These are phyloP conservation scores for Ophiosphaerella korrae DNA, from an alignment of 2,329 filamentous ascomycete species.

Conservation along the genomic window DNA sequence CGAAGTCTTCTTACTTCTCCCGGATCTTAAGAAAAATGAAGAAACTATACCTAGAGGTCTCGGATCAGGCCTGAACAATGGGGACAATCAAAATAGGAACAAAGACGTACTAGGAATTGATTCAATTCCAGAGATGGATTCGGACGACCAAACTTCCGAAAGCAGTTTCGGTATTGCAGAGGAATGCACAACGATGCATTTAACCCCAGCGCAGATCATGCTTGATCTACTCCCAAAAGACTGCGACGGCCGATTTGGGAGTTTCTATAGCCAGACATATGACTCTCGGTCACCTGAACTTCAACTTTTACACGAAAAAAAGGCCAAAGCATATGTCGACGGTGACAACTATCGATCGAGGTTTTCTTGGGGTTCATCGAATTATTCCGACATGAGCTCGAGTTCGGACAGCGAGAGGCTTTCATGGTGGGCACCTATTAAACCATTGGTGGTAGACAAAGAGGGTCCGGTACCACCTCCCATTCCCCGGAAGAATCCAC, in stretches of 20 bases:
- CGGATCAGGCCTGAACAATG: not conserved
- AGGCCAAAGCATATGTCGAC: not conserved
- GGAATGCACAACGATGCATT: not conserved
- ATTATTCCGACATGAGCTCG: not conserved
- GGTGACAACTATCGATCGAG: not conserved
- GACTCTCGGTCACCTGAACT: not conserved
- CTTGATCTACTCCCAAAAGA: not conserved
- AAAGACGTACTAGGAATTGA: not conserved
- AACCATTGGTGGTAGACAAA: not conserved
- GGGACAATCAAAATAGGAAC: no score
- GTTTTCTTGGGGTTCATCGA: conserved; percentile 6
- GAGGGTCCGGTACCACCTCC: not conserved
- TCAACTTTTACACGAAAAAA: not conserved
- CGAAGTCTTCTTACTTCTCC: not conserved
- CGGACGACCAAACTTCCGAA: not conserved
- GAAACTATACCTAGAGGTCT: not conserved
- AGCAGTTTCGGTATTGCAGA: not conserved
- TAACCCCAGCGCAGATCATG: conserved; percentile 1
- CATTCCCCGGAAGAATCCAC: conserved; percentile 1
- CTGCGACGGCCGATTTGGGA: not conserved
- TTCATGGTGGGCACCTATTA: conserved; percentile 2
- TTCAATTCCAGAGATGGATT: not conserved
- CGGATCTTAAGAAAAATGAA: not conserved
- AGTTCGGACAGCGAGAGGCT: not conserved
- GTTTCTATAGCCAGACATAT: not conserved